Base-by-base conservation (phyloP, 140 eudicot genomes). In the Eryngium alpinum region DNA sequence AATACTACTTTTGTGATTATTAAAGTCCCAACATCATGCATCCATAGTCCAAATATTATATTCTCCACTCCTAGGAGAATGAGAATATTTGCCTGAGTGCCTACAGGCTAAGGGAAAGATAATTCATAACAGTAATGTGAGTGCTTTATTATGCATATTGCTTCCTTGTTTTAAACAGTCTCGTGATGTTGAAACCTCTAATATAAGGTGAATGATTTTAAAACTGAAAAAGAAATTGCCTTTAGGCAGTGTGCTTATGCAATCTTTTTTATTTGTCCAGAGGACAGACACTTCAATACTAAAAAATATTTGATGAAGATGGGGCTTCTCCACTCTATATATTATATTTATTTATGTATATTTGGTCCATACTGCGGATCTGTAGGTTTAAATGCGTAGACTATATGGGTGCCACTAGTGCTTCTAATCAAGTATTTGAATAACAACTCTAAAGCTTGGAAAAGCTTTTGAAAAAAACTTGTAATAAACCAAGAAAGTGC, bases 131-230 rank as follows among this genome's bases (percentile, higher is more conserved):
- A 72, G 28, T 43, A 49, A 16, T 44, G 24, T 44, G 59, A 73
- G 24, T 73, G 24, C 43, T 75, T 10, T 75, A n/a, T 24, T 1
- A 11, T 75, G 59, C n/a, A 75, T 3, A 28, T 75, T 75, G 79
- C 57, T 75, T 75, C 79, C 79, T 50, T 75, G 43, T 75, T 75
- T 50, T 60, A 49, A 34, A 75, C 65, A 50, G 33, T 21, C 25
- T 50, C 44, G 27, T 27, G 65, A 49, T 50, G 27, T 27, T 25
- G 62, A 43, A 73, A 53, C 60, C 0, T 5, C 32, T 19, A 50
- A 75, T 25, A 43, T 50, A 25, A 60, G 63, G 38, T 17, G 27
- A 17, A 49, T 49, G 79, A 9, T 27, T 49, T 22, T 49, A 75
- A 75, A 75, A 32, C 27, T 24, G 38, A 75, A 75, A n/a, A 7